Percentiles rank a stretch among this genome's conserved stretches.
Conservation (phyloP, 495 filamentous ascomycete genomes). For the Penicillium silybi region DNA sequence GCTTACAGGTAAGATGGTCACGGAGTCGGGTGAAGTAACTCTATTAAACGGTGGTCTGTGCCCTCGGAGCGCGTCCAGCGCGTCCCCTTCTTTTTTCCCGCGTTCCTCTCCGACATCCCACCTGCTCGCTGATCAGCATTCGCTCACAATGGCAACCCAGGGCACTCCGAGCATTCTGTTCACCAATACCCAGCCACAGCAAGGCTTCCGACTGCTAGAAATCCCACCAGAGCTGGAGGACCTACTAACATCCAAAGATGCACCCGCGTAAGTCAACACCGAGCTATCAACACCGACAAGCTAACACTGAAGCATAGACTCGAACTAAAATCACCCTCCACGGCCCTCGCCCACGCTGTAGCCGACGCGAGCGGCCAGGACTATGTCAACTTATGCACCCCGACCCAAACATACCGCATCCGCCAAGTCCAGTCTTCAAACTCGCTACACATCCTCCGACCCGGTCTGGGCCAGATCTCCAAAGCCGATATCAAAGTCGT, state of each 20-base stretch:
- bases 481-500: conserved; percentile 30
- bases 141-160: conserved; percentile 55
- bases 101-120: conserved; percentile 3
- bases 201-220: conserved; percentile 74
- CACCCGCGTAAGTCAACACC: conserved; percentile 51
- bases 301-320: conserved; percentile 46
- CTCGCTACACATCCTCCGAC: conserved; percentile 65
- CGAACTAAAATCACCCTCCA: conserved; percentile 55
- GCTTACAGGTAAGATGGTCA: no score
- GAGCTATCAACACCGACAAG: not conserved
- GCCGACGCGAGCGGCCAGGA: conserved; percentile 38
- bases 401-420: conserved; percentile 67
- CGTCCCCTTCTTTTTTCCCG: conserved; percentile 7
- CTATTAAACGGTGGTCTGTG: conserved; percentile 24
- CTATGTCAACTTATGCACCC: conserved; percentile 70
- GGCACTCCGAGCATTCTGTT: conserved; percentile 58
- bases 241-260: conserved; percentile 56
- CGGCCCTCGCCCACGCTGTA: conserved; percentile 20
- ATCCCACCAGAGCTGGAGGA: conserved; percentile 70
- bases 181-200: conserved; percentile 54
- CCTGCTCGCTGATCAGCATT: not conserved
- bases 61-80: conserved; percentile 6
- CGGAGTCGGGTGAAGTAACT: not conserved
- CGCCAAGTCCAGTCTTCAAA: conserved; percentile 93
- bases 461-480: conserved; percentile 37